These are phyloP conservation scores for Phellinidium pouzarii DNA, from an alignment of 1,284 basidiomycete species.

Conservation along the genomic window DNA sequence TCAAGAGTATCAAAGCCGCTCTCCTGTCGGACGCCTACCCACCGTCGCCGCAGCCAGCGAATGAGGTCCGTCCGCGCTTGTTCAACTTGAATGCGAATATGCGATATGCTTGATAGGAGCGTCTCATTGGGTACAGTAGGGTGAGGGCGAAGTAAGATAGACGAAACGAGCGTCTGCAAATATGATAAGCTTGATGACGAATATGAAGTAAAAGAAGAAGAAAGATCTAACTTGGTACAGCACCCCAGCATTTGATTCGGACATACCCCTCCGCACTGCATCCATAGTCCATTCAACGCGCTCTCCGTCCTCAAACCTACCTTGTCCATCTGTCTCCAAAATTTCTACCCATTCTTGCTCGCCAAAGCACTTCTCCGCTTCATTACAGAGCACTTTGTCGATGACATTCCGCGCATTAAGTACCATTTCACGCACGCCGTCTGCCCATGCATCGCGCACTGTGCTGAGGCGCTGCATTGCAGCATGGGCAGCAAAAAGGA, in stretches of 20 bases:
- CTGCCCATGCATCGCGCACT: conserved; percentile 62
- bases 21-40: conserved; percentile 71
- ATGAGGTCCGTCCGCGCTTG: conserved; percentile 63
- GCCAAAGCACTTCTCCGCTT: conserved; percentile 59
- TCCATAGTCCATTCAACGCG: conserved; percentile 66
- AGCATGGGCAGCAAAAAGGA: conserved; percentile 62
- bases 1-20: conserved; percentile 80
- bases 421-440: conserved; percentile 59
- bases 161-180: conserved; percentile 64
- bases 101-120: conserved; percentile 58
- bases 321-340: conserved; percentile 57
- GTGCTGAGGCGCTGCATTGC: conserved; percentile 49
- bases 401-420: conserved; percentile 48
- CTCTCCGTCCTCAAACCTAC: conserved; percentile 67
- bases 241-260: conserved; percentile 52
- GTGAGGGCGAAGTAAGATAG: conserved; percentile 65
- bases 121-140: conserved; percentile 50
- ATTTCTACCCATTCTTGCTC: conserved; percentile 66
- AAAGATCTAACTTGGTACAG: conserved; percentile 64
- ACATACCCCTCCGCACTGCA: conserved; percentile 51
- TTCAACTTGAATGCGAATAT: conserved; percentile 64
- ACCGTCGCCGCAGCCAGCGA: conserved; percentile 52
- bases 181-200: conserved; percentile 11
- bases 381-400: conserved; percentile 53
- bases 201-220: conserved; percentile 7